Percentiles rank a stretch among this genome's conserved stretches.
Evolutionary conservation across 768 basidiomycete species (phyloP).

Genomic region (Tylopilus rubrobrunneus): DNA sequence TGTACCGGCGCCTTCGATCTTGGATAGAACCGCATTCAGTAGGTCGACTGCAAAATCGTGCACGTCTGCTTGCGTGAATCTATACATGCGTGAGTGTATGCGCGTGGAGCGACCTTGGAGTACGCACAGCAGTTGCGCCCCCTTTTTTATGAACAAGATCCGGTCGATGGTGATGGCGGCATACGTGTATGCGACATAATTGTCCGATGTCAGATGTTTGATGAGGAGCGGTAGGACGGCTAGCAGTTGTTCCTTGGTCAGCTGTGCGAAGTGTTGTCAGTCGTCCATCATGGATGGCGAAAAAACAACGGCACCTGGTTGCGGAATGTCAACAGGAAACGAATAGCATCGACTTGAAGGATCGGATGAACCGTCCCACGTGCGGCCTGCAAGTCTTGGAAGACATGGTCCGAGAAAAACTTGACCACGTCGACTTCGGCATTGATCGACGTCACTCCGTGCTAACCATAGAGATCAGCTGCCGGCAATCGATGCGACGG

Average conservation of each 20-base stretch:
- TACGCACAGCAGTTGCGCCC: conserved; percentile 67
- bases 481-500: background rate
- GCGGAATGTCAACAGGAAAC: conserved; percentile 92
- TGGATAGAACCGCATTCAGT: conserved; percentile 65
- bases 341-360: conserved; percentile 93
- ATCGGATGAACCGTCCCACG: conserved; percentile 77
- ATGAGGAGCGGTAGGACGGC: conserved; percentile 86
- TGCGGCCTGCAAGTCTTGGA: conserved; percentile 74
- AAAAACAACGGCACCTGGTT: conserved; percentile 59
- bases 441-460: conserved; percentile 92
- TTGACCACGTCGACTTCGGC: conserved; percentile 89
- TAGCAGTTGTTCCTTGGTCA: conserved; percentile 91
- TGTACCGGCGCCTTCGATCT: conserved; percentile 73
- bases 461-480: conserved; percentile 38
- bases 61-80: conserved; percentile 86
- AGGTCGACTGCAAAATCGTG: conserved; percentile 76
- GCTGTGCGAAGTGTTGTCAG: conserved; percentile 36
- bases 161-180: conserved; percentile 98
- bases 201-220: conserved; percentile 74
- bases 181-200: conserved; percentile 94
- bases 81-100: conserved; percentile 26
- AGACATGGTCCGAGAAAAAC: conserved; percentile 92
- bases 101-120: background rate
- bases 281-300: background rate
- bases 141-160: conserved; percentile 85